Base-by-base conservation (phyloP, 2,329 filamentous ascomycete species). In the Aspergillus sp. region DNA sequence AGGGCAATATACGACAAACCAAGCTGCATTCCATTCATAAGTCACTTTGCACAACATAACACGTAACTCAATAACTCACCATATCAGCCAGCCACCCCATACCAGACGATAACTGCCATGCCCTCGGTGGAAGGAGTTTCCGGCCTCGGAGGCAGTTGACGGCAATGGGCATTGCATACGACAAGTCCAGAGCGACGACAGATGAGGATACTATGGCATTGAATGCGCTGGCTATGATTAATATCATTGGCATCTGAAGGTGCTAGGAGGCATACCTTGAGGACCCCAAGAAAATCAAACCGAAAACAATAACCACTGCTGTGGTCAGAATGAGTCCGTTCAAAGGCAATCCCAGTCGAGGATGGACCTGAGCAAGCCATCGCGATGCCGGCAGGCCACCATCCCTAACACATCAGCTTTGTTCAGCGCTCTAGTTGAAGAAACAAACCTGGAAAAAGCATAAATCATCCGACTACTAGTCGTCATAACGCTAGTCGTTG, bases 151-250 rank as follows among this genome's bases (percentile, higher is more conserved):
- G 67, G 48, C 81, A 77, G 53, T 89, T 87, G 54, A 90, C 80
- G 0, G 78, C 72, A 35, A 87, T 79, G 0, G 86, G 86, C 41
- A 90, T 86, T 4, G 79, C 85, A 54, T 90, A 90, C 1, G 83
- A 85, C 1, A 90, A 68, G 5, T 84, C 82, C 0, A 90, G 74
- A 0, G 84, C 82, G 3, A 88, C 84, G 1, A 89, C 85, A 0
- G 83, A 84, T 0, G 84, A 81, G 0, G 83, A 80, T 3, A 85
- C 78, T 51, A 88, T 85, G 13, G 84, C 84, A 32, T 84, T 86
- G 67, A 88, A 86, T 0, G 84, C 84, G 50, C 77, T 80, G 44
- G 7, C 10, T 5, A 30, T 30, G 1, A 2, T 41, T 5, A 3
- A 6, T n/a, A 9, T 1, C 0, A 2, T 17, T 1, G 20, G 7